Evolutionary conservation across 2,329 filamentous ascomycete genomes (phyloP), one percentile per base, ranked within the genome.

Genomic region (Phoma sp.): DNA sequence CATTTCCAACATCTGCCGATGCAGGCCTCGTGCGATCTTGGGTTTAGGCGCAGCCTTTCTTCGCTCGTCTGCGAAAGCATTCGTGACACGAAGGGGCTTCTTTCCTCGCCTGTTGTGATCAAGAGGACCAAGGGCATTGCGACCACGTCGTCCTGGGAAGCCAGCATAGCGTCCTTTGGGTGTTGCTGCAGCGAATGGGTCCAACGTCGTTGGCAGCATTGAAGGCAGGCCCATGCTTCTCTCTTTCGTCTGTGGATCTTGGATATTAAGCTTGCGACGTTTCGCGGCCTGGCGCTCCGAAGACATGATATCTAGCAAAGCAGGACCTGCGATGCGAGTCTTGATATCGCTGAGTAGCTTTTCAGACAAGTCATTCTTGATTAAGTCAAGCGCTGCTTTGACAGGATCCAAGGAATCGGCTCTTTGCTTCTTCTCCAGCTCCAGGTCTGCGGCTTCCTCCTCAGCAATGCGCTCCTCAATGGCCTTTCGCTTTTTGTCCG

Each of bases 371-470:
- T 98, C 93, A 47, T 86, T 85, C 46, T 89, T 85, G 47, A 97
- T 83, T 39, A 90, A 83, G 57, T 93, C 87, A 35, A 92, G 81
- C 30, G 95, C 93, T 69, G 96, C 93, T 43, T 82, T 78, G 4
- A 93, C 90, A n/a, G 95, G 93, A 73, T 99, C 93, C 60, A 97
- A 85, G 70, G 96, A 89, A 68, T 89, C 88, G 14, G 93, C 93
- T 47, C 93, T 83, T 65, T 93, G 89, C 68, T 86, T 88, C 78
- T 95, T 97, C 73, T 98, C 93, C 62, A 95, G 89, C 69, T 97
- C 92, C 7, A 93, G 71, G 69, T 97, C 93, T 43, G 87, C 83
- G 59, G 91, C 90, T 38, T 91, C 88, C 68, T 96, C 90, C 42
- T 83, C 86, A 49, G 84, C 84, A 39, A 85, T 77, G 52, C 86